Conservation (phyloP, 345 rosid genomes). For the Cochlearia excelsa region DNA sequence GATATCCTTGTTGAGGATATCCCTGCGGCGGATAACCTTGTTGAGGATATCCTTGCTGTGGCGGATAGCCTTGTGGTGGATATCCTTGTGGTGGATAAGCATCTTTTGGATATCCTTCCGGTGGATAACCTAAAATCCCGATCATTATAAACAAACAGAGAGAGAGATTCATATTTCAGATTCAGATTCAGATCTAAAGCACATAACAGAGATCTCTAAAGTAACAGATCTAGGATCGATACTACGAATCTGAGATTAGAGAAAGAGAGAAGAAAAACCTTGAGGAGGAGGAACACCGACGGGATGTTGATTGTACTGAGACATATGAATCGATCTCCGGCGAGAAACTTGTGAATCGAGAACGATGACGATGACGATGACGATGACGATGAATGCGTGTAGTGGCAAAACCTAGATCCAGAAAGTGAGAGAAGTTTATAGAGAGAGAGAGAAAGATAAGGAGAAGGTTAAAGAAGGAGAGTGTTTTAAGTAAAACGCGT, state of each 20-base stretch:
- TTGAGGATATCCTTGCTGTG: constrained; percentile 61
- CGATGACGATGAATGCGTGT: constrained; percentile 3
- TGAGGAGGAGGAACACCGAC: constrained; percentile 94
- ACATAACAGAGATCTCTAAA: not conserved
- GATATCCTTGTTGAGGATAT: constrained; percentile 54
- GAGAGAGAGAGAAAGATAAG: not conserved
- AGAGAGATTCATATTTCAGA: too few relatives aligned
- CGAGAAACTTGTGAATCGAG: not conserved
- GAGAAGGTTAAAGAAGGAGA: not conserved
- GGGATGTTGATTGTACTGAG: constrained; percentile 86
- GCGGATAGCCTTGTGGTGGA: constrained; percentile 68
- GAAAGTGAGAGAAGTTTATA: constrained; percentile 14
- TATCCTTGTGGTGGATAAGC: constrained; percentile 50
- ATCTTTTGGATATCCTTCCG: constrained; percentile 74
- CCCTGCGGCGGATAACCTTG: constrained; percentile 47
- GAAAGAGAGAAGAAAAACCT: constrained; percentile 39
- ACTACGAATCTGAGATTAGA: not conserved
- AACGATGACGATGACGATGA: not conserved
- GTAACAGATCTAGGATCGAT: constrained; percentile 19
- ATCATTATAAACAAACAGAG: not conserved
- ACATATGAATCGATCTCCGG: constrained; percentile 44
- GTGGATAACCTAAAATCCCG: constrained; percentile 65
- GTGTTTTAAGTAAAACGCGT: constrained; percentile 29
- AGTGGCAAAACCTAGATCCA: constrained; percentile 26
- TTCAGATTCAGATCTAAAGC: constrained; percentile 25